A percentile compares a stretch with the other conserved stretches of the same genome.
Evolutionary conservation across 2,329 filamentous ascomycete genomes (phyloP).

Genomic region (Fonsecaea erecta): DNA sequence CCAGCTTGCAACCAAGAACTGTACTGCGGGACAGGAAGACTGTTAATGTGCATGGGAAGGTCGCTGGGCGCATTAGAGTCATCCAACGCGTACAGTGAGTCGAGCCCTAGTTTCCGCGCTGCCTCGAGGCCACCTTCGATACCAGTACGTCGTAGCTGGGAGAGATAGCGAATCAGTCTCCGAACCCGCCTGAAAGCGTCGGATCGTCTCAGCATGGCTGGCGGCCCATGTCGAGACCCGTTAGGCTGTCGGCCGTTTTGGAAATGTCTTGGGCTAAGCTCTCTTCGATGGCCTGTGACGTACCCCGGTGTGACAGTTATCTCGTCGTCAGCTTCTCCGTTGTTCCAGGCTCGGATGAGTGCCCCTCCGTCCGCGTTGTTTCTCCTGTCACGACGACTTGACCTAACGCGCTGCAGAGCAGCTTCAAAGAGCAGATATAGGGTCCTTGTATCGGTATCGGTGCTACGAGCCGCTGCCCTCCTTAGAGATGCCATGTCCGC

Average conservation of each 20-base stretch:
- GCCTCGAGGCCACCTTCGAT: constrained; percentile 29
- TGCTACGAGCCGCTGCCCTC: constrained; percentile 15
- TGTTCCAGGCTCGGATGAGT: constrained; percentile 29
- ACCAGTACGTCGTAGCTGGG: constrained; percentile 49
- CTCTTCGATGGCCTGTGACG: neutral
- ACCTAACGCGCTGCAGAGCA: constrained; percentile 28
- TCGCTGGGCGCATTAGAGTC: constrained; percentile 30
- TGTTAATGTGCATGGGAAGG: constrained; percentile 35
- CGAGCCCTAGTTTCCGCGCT: constrained; percentile 28
- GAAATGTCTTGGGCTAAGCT: neutral
- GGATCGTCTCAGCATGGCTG: neutral
- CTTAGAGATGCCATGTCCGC: constrained; percentile 25
- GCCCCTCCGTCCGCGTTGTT: constrained; percentile 26
- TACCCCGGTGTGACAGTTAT: neutral
- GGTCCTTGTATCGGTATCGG: constrained; percentile 13
- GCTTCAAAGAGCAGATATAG: constrained; percentile 27
- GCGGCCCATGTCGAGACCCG: constrained; percentile 1
- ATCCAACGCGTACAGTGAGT: constrained; percentile 30
- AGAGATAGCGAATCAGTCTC: constrained; percentile 66
- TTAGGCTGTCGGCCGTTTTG: neutral
- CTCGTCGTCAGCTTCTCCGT: constrained; percentile 20
- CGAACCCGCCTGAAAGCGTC: constrained; percentile 50
- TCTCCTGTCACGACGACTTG: constrained; percentile 24
- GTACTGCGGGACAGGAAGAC: constrained; percentile 48
- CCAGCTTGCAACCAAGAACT: constrained; percentile 68